Evolutionary conservation across 2,329 filamentous ascomycete genomes (phyloP), one percentile per base, ranked within the genome.

Genomic region (Herpotrichia juniperi): DNA sequence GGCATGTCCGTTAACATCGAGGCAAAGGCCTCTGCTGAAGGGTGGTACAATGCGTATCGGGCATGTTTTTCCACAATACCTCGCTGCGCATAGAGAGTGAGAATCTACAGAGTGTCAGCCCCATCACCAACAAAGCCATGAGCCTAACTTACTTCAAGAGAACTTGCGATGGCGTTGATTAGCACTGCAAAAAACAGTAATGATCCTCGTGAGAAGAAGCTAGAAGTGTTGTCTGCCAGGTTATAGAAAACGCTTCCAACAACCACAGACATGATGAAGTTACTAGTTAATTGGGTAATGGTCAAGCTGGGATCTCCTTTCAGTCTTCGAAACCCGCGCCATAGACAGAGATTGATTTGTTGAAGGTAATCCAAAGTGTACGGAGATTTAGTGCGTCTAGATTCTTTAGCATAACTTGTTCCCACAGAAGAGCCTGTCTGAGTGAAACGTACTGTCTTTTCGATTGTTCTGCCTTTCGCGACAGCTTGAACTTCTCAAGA

Each of bases 21-120:
- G 0, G 89, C 85, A 54, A 90, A 81, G 14, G 91, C 90, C 79
- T 97, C 91, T 5, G 91, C 88, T 7, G 88, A 90, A 0, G 93
- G 91, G 66, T 96, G 92, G 63, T 96, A 96, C 28, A 96, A 82
- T 12, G 91, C 91, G 69, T 96, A 96, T 22, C 88, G 86, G 47
- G 81, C 77, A 63, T 96, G 93, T 69, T 96, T 96, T 66, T 96
- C 91, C 53, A 97, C 90, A 62, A 96, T 94, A 1, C 90, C 88
- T 19, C 93, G 87, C 81, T 96, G 91, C 1, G 89, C 83, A 66
- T 93, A 96, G 2, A 96, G 56, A 35, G 55, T 59, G 34, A 61
- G 60, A 46, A 74, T 74, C 35, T 88, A 85, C 1, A 78, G 76
- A 46, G 86, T 82, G 85, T 86, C 57, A 87, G 75, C 3, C 87